These are phyloP conservation scores for Saccharomycopsis schoenii DNA, from an alignment of 805 yeast genomes.

Conservation along the genomic window DNA sequence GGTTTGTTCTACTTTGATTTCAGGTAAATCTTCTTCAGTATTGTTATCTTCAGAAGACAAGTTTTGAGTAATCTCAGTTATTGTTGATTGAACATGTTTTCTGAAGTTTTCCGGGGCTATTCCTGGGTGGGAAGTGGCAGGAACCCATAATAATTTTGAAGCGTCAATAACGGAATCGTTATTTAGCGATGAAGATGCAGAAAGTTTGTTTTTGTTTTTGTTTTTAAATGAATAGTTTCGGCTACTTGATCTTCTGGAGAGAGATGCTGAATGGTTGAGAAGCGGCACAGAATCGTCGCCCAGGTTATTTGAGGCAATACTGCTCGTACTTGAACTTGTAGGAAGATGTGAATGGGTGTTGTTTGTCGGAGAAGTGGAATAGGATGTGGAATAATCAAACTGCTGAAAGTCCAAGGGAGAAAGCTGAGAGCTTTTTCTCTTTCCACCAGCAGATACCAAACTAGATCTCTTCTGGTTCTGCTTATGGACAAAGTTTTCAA, in stretches of 20 bases:
- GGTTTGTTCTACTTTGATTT: not conserved
- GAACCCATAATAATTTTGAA: slow-evolving; percentile 77
- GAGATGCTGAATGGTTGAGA: not conserved
- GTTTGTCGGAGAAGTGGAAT: not conserved
- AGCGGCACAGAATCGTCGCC: not conserved
- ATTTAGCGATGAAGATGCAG: not conserved
- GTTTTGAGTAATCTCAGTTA: slow-evolving; percentile 20
- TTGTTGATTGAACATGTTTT: slow-evolving; percentile 46
- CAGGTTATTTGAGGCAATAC: not conserved
- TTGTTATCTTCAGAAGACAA: slow-evolving; percentile 20
- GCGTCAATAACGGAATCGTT: slow-evolving; percentile 23
- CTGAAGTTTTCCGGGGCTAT: slow-evolving; percentile 85
- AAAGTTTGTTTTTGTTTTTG: not conserved
- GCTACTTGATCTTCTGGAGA: not conserved
- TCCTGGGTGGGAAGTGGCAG: slow-evolving; percentile 89
- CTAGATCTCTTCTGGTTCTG: slow-evolving; percentile 14
- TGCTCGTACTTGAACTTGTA: not conserved
- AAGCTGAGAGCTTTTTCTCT: not conserved
- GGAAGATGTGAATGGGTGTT: not conserved
- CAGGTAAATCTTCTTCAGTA: slow-evolving; percentile 14
- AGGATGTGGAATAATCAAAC: not conserved
- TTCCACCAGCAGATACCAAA: not conserved
- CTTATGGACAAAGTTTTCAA: slow-evolving; percentile 19
- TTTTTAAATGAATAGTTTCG: not conserved
- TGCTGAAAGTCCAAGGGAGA: not conserved